Evolutionary conservation across 2,329 filamentous ascomycete genomes (phyloP), one percentile per base, ranked within the genome.

Genomic region (Proliferodiscus dingleyae): DNA sequence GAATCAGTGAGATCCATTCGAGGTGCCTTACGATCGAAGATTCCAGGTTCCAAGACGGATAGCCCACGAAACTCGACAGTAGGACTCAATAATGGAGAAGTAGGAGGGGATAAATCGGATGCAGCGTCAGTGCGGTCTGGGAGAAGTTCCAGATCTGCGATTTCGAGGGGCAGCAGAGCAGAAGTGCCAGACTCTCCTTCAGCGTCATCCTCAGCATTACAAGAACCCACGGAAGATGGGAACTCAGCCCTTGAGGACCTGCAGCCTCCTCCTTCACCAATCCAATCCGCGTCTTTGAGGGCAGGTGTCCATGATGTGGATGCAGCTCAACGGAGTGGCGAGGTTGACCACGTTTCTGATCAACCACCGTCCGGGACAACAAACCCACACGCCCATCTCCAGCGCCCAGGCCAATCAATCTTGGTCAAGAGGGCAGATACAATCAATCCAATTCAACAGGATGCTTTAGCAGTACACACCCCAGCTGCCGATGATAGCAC

Each of bases 261-360:
- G 56, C 63, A 81, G 63, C 71, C 82, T 11, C 91, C 90, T 3
- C 90, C 89, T n/a, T 95, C 89, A 1, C 90, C 90, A 3, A 84
- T 91, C 16, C 84, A 91, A 59, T 88, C 87, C 19, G 77, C 81
- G 33, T 85, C 85, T 10, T 70, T 89, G 52, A 84, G 81, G 58
- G 72, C 78, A 43, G 87, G 86, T 4, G 82, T 87, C 55, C 83
- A 88, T 60, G 84, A 90, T 65, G 81, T 95, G 34, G 78, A 78
- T 61, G 85, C 85, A 37, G 90, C 89, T 34, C 87, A 94, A 66
- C 81, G 85, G 43, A 86, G 81, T 40, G 90, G 91, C 45, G 93
- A 98, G 66, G 89, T 98, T 33, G 93, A 95, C 61, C 83, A 90
- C 57, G 89, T 98, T 16, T 97, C 91, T 11, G 93, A 97, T 62